Evolutionary conservation across 306 rosid genomes (phyloP), one percentile per base, ranked within the genome.

Genomic region (Parietaria judaica): DNA sequence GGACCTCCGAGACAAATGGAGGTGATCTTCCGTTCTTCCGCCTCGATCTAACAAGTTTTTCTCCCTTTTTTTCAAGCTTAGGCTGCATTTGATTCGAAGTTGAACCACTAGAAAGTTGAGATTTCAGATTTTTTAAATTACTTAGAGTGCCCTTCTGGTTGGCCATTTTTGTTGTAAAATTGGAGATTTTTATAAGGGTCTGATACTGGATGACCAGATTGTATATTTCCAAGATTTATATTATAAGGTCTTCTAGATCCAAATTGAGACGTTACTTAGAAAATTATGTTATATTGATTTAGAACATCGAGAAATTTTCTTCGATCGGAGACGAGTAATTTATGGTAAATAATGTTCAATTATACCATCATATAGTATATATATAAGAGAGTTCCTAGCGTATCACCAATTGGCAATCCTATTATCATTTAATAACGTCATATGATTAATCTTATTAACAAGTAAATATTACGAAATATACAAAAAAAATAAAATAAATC

Each of bases 1-100:
- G 79, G 99, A 92, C 60, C 78, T 92, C 17, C 83, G 78, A 74
- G 99, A 88, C 46, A 88, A 86, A 77, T 92, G 99, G 99, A 88
- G 86, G 79, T 92, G 87, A 88, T 77, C 70, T 49, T 41, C 54
- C 38, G 13, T 57, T 23, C 36, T 65, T 69, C 54, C 14, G 58
- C 47, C 68, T 47, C 13, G 57, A 46, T 57, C 63, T 51, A 36
- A 65, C 71, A n/a, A 60, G 59, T 51, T 39, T 65, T 50, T 45
- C 31, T 3, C 6, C n/a, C 31, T 46, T 45, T 47, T 36, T 16
- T 41, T n/a, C 43, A 23, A 23, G 31, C 38, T 23, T 64, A 73
- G 43, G 69, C 61, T 11, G 3, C 14, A 36, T 36, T 15, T 39
- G 48, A 55, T 49, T 66, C 63, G 50, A 66, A 54, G 72, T 61